Base-by-base conservation (phyloP, 805 yeast species). In the Candida boidinii region DNA sequence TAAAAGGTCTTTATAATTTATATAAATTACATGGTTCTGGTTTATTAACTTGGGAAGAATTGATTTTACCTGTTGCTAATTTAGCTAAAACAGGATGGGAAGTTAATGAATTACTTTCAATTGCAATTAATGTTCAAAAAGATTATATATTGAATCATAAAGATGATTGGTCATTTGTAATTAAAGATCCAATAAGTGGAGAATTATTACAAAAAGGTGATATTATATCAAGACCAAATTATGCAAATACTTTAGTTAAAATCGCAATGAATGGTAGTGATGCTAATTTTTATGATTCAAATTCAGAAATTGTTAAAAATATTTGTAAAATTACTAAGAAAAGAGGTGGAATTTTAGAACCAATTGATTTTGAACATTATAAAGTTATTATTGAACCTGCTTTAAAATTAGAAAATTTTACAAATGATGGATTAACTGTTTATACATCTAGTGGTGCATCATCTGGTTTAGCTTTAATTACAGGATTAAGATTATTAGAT, bases 211-310 rank as follows among this genome's bases (percentile, higher is more conserved):
- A 58, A 28, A 49, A 48, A 20, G 94, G 94, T 1, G 92, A 84
- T 40, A 39, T 50, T 32, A 63, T 87, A 4, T 62, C 43, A 12
- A 70, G 96, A 33, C 74, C 74, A 2, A 58, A 59, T 4, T 62
- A 74, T 17, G 94, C 95, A 2, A 48, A 71, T 12, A 84, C 95
- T 0, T 61, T 90, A 23, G 70, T 69, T 34, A 44, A 63, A 28
- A 63, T 90, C 31, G 96, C 95, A 1, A 48, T 58, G n/a, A 77
- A 79, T 49, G 97, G 96, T 1, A 70, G 82, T 26, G 70, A 69
- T 29, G 85, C 74, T 2, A 66, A 82, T 1, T 90, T 90, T 48
- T 90, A 90, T 51, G 94, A 87, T 45, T 86, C 94, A 0, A 49
- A 73, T 0, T 90, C 94, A 1, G 77, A 77, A 14, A 74, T 90